Base-by-base conservation (phyloP, 1,284 basidiomycete species). In the Stygiomarasmius scandens region DNA sequence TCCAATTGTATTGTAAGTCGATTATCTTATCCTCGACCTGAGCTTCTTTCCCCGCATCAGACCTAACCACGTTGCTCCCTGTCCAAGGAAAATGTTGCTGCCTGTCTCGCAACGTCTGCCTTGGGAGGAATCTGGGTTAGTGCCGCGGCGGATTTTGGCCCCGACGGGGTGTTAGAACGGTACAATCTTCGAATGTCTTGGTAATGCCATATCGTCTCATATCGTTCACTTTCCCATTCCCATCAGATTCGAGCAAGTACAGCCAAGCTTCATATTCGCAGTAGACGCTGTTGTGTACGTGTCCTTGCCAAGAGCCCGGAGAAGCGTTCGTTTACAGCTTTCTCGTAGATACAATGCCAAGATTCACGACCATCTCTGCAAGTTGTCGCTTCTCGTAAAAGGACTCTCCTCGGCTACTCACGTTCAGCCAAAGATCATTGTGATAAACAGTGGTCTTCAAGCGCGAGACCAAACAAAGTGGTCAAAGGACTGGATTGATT, bases 91-190 rank as follows among this genome's bases (percentile, higher is more conserved):
- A 90, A 87, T 64, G 79, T 90, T 16, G 85, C 84, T 11, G 85
- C 87, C 8, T 88, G 89, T 67, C 79, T 96, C 12, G 90, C 93
- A 1, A 83, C 90, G 12, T 79, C 87, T 34, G 88, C 90, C 22
- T 77, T 93, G 58, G 90, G 85, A 49, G 85, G 80, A n/a, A 87
- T 92, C 20, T 93, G 90, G 90, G 87, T 90, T 51, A 89, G 87
- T 61, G 91, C 90, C n/a, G 91, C 93, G 3, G 86, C 92, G 10
- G 93, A 96, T 70, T 95, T 95, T 74, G 93, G 90, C 12, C 80
- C 90, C 16, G 84, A 88, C 62, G 93, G 92, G 5, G 90, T 93
- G 1, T 77, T 92, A 49, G 93, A 95, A 74, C 81, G 93, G 81
- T 84, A 65, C 63, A 43, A 49, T 49, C 49, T 14, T 36, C 50